Evolutionary conservation across 1,284 basidiomycete species (phyloP).

Genomic region (Pseudozyma pruni): DNA sequence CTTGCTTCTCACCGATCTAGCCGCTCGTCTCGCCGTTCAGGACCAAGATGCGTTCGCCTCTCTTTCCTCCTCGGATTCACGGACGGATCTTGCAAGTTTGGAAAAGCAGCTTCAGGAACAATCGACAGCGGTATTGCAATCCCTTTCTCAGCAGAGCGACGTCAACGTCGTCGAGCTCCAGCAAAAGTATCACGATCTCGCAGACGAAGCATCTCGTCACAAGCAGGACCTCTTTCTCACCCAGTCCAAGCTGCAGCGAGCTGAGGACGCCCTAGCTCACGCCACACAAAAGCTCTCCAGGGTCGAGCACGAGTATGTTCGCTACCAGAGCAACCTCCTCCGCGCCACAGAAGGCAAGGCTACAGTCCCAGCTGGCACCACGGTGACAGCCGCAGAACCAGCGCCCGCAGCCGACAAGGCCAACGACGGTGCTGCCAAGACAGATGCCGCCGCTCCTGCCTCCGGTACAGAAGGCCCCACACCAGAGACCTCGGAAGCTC

Average conservation of each 20-base stretch:
- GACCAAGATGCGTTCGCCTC: slow-evolving; percentile 31
- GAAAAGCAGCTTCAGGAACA: slow-evolving; percentile 39
- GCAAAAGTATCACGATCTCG: slow-evolving; percentile 44
- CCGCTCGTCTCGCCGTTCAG: slow-evolving; percentile 31
- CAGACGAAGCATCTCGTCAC: slow-evolving; percentile 38
- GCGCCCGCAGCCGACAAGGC: slow-evolving; percentile 4
- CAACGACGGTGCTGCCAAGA: slow-evolving; percentile 5
- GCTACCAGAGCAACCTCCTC: slow-evolving; percentile 49
- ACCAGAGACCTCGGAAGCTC: slow-evolving; percentile 23
- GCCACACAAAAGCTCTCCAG: slow-evolving; percentile 34
- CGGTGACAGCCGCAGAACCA: slow-evolving; percentile 11
- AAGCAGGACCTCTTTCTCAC: slow-evolving; percentile 51
- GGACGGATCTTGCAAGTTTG: slow-evolving; percentile 17
- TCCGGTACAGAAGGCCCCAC: not conserved
- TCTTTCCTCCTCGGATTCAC: slow-evolving; percentile 14
- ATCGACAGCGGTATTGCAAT: slow-evolving; percentile 27
- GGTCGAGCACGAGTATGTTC: slow-evolving; percentile 47
- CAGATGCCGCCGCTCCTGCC: slow-evolving; percentile 7
- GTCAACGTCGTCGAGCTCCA: slow-evolving; percentile 37
- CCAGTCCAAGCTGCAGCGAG: slow-evolving; percentile 45
- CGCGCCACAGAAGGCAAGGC: slow-evolving; percentile 47
- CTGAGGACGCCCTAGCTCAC: slow-evolving; percentile 34
- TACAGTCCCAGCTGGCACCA: slow-evolving; percentile 24
- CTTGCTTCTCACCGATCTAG: slow-evolving; percentile 36
- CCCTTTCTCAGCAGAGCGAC: slow-evolving; percentile 44